phyloP scores from a whole-genome alignment of 2,329 filamentous ascomycete species.

The Fusarium kyushuense region DNA sequence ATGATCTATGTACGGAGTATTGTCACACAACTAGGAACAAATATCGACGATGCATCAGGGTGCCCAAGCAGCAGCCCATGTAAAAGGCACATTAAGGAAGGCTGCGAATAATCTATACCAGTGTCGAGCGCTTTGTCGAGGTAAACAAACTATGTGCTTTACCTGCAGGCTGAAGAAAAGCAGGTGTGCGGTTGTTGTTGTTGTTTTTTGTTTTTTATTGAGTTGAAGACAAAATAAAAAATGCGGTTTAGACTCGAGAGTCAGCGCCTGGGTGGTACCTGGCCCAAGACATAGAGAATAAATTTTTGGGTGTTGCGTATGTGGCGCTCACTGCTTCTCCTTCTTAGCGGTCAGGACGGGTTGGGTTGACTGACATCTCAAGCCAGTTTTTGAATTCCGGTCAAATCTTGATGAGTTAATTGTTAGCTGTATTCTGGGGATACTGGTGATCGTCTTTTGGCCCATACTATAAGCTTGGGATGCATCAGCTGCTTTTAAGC shows the following conservation, averaged over 20 bases:
- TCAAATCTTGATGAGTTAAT: not conserved
- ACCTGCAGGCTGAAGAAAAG: not conserved
- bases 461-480: constrained; percentile 30
- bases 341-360: not conserved
- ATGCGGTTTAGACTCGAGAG: not conserved
- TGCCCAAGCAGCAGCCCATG: constrained; percentile 15
- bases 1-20: constrained; percentile 31
- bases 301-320: not conserved
- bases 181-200: too few relatives aligned
- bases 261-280: not conserved
- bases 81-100: not conserved
- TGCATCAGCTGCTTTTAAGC: constrained; percentile 3
- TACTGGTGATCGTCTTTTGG: constrained; percentile 11
- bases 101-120: constrained; percentile 17
- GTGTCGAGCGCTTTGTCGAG: not conserved
- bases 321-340: not conserved
- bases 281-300: not conserved
- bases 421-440: not conserved
- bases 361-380: not conserved
- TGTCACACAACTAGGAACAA: constrained; percentile 26
- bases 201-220: too few relatives aligned
- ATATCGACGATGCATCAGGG: constrained; percentile 23
- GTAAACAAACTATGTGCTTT: not conserved
- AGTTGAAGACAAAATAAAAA: too few relatives aligned
- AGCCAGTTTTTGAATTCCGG: not conserved